Conservation (phyloP, 2,329 filamentous ascomycete species). For the Endocalyx cinctus region DNA sequence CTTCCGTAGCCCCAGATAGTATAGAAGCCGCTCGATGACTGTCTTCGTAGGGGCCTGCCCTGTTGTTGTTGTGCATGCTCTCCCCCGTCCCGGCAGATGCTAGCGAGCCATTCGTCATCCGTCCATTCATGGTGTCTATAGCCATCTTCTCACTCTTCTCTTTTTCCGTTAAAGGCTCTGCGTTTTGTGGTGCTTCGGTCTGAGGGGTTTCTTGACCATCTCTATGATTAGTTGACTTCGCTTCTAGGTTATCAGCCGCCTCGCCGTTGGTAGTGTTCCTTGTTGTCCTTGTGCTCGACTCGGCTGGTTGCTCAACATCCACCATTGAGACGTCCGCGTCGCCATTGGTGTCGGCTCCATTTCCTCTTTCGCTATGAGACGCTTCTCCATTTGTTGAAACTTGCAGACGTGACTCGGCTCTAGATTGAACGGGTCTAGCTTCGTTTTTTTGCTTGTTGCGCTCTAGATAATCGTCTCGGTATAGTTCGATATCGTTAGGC, state of each 20-base stretch:
- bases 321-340: slow-evolving; percentile 24
- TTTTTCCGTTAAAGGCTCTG: neutral
- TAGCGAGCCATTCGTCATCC: slow-evolving; percentile 10
- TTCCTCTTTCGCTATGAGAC: neutral
- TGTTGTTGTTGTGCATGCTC: too few relatives aligned
- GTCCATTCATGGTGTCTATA: slow-evolving; percentile 4
- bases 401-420: slow-evolving; percentile 13
- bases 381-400: slow-evolving; percentile 16
- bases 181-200: slow-evolving; percentile 1
- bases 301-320: slow-evolving; percentile 15
- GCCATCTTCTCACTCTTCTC: slow-evolving; percentile 4
- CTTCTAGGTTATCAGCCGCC: slow-evolving; percentile 5
- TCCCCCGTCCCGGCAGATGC: slow-evolving; percentile 13
- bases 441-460: slow-evolving; percentile 12
- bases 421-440: slow-evolving; percentile 19
- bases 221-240: slow-evolving; percentile 1
- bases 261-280: slow-evolving; percentile 17
- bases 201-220: slow-evolving; percentile 2
- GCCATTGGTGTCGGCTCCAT: slow-evolving; percentile 7
- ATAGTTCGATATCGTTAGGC: slow-evolving; percentile 52
- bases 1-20: slow-evolving; percentile 40
- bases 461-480: slow-evolving; percentile 40
- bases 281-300: slow-evolving; percentile 13
- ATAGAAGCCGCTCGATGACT: slow-evolving; percentile 15
- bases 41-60: slow-evolving; percentile 5